A percentile compares a stretch with the other conserved stretches of the same genome.
Evolutionary conservation across 2,329 filamentous ascomycete species (phyloP).

Genomic region (Orbilia brochopaga): DNA sequence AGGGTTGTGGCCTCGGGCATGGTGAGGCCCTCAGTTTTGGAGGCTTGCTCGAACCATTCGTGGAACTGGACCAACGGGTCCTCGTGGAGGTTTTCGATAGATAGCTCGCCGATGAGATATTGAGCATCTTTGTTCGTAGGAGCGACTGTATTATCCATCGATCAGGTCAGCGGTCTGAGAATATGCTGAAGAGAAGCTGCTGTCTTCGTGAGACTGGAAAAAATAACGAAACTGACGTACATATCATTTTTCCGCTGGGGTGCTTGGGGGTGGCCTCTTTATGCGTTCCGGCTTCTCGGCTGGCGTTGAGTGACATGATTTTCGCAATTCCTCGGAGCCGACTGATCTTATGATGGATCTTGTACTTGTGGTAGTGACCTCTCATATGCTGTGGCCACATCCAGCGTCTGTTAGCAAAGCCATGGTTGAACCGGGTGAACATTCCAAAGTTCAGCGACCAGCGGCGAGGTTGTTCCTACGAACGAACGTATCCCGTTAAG

Average conservation of each 20-base stretch:
- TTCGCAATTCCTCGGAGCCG: slow-evolving; percentile 23
- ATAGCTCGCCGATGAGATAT: slow-evolving; percentile 72
- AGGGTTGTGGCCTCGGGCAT: slow-evolving; percentile 90
- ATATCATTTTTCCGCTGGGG: slow-evolving; percentile 56
- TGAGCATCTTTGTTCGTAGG: slow-evolving; percentile 72
- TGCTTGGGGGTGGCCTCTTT: slow-evolving; percentile 37
- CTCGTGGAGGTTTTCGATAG: slow-evolving; percentile 66
- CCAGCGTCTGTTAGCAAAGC: slow-evolving; percentile 24
- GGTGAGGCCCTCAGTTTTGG: slow-evolving; percentile 64
- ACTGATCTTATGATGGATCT: slow-evolving; percentile 8
- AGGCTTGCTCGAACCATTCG: slow-evolving; percentile 81
- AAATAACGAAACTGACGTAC: slow-evolving; percentile 52
- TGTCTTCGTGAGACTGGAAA: no score
- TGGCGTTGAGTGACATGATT: slow-evolving; percentile 47
- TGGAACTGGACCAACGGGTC: slow-evolving; percentile 85
- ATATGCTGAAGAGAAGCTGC: slow-evolving; percentile 6
- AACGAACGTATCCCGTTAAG: neutral
- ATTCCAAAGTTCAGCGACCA: slow-evolving; percentile 5
- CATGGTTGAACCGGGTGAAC: neutral
- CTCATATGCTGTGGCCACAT: slow-evolving; percentile 31
- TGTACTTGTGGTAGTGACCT: slow-evolving; percentile 47
- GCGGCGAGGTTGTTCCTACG: neutral
- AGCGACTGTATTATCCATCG: slow-evolving; percentile 57
- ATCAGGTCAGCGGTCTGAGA: slow-evolving; percentile 27
- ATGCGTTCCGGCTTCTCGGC: slow-evolving; percentile 35